Percentiles rank a stretch among this genome's conserved stretches.
Evolutionary conservation across 73 alveolate genomes (phyloP).

Genomic region (Uronychia setigera): DNA sequence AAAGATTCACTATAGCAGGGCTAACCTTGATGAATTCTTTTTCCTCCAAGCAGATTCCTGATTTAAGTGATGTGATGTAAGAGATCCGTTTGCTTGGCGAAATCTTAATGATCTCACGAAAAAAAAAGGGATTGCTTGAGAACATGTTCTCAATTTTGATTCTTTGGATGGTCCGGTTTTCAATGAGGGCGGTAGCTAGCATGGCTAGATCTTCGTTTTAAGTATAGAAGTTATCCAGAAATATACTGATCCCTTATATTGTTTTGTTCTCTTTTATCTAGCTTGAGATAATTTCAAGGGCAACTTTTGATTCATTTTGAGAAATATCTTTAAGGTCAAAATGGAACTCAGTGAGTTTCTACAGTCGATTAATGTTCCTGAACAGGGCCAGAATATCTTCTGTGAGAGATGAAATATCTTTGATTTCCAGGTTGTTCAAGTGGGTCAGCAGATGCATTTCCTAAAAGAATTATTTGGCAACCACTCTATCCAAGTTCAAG

Average conservation of each 20-base stretch:
- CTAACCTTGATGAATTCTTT: not conserved
- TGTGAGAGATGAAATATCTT: not conserved
- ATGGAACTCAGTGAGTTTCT: not conserved
- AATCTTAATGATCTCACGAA: not conserved
- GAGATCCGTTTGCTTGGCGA: not conserved
- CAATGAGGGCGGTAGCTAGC: not conserved
- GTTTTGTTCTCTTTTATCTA: not conserved
- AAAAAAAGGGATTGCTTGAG: not conserved
- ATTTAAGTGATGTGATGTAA: not conserved
- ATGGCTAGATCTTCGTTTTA: not conserved
- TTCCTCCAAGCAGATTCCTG: not conserved
- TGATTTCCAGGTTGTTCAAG: not conserved
- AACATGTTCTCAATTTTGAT: not conserved
- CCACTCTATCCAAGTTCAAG: not conserved
- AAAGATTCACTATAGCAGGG: not conserved
- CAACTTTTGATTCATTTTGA: not conserved
- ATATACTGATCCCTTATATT: not conserved
- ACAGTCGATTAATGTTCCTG: not conserved
- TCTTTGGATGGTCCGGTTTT: not conserved
- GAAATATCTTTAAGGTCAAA: not conserved
- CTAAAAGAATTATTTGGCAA: not conserved
- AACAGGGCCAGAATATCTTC: not conserved
- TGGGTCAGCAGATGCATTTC: not conserved
- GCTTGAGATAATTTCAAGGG: not conserved
- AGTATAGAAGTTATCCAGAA: not conserved